Conservation (phyloP, 1,284 basidiomycete genomes). For the Coriolopsis trogii region DNA sequence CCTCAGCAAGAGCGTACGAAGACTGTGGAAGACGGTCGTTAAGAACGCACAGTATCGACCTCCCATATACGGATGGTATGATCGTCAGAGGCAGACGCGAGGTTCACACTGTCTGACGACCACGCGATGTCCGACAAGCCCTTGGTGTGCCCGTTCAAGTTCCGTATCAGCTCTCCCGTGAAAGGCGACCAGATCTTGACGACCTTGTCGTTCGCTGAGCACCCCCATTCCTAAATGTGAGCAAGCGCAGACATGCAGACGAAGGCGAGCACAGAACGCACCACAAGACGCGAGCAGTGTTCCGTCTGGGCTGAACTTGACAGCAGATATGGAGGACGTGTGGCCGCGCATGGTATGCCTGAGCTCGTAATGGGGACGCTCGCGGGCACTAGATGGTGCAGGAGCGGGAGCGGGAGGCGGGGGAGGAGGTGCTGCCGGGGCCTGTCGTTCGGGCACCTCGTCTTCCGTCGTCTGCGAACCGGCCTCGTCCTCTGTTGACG, state of each 20-base stretch:
- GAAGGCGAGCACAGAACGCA: conserved; percentile 38
- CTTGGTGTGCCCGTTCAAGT: conserved; percentile 73
- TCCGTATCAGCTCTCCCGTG: conserved; percentile 76
- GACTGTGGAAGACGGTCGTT: not conserved
- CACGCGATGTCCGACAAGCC: conserved; percentile 90
- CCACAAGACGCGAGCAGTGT: conserved; percentile 79
- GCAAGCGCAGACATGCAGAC: too few species aligned
- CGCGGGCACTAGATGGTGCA: conserved; percentile 42
- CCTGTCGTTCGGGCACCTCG: conserved; percentile 65
- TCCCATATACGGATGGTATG: conserved; percentile 86
- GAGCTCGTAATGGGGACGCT: conserved; percentile 71
- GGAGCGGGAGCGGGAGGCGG: conserved; percentile 36
- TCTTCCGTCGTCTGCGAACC: conserved; percentile 84
- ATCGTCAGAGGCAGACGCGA: conserved; percentile 92
- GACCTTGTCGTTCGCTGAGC: conserved; percentile 72
- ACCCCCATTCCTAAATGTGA: not conserved
- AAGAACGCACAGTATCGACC: conserved; percentile 70
- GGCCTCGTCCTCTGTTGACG: conserved; percentile 76
- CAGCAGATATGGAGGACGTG: conserved; percentile 76
- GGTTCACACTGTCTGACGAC: conserved; percentile 79
- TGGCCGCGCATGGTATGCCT: conserved; percentile 71
- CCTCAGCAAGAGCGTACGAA: not conserved
- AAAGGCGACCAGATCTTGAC: conserved; percentile 83
- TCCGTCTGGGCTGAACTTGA: conserved; percentile 85
- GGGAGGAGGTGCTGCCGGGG: conserved; percentile 37